Evolutionary conservation across 306 rosid species (phyloP), one percentile per base, ranked within the genome.

Genomic region (Abrus pulchellus): DNA sequence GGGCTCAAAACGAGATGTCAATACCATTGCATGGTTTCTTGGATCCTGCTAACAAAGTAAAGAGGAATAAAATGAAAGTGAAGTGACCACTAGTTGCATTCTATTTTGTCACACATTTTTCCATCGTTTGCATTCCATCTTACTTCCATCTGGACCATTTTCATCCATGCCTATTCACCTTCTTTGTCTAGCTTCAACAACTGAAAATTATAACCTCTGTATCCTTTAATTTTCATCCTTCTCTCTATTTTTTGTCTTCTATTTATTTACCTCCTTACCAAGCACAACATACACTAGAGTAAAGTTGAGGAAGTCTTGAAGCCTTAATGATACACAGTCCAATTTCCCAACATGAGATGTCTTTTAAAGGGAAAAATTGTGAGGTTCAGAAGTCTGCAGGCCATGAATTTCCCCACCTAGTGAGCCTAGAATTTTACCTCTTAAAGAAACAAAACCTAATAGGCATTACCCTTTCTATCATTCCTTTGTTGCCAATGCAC

Each of bases 151-250:
- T 12, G 27, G 64, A 2, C 9, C 60, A 43, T 3, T 66, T 62
- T 14, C 32, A 71, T 13, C 27, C 61, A 53, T 55, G 44, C 63
- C 54, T 44, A 41, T 81, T 65, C 45, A 33, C 45, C 64, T 79
- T 74, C 67, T 63, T 36, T 45, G 13, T 48, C 45, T 50, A 29
- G 63, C 56, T 32, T 52, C 49, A 38, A 29, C 56, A 38, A 38
- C 32, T 72, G 29, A 62, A 49, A 62, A 12, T 29, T 40, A 53
- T 50, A 11, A 62, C 9, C 30, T 13, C 50, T 14, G 52, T 45
- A 11, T 65, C 53, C 65, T 36, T 52, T 65, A 28, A 7, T 20
- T 50, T 74, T 47, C 34, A 45, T 61, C 60, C 47, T 12, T 32
- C 27, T 73, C 47, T 45, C 59, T 75, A 75, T n/a, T 54, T 53